A percentile compares a stretch with the other conserved stretches of the same genome.
Evolutionary conservation across 805 yeast species (phyloP).

Genomic region (Candida incommunis): DNA sequence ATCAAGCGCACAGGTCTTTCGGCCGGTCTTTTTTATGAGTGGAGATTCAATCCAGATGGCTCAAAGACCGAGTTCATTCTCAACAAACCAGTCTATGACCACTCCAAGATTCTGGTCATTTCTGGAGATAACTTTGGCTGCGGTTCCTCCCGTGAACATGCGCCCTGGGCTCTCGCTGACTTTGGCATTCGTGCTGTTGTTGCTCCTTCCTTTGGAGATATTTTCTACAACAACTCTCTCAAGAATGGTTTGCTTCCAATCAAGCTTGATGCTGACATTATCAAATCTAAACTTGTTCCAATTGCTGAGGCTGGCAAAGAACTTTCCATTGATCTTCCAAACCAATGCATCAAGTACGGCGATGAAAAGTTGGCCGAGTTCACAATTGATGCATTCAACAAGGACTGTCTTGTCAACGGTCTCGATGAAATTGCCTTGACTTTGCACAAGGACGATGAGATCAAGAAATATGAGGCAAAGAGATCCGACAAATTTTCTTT

Average conservation of each 20-base stretch:
- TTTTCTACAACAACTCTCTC: constrained; percentile 92
- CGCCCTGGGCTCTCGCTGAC: constrained; percentile 98
- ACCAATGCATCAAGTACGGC: constrained; percentile 60
- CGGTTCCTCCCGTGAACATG: constrained; percentile 98
- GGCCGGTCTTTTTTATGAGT: constrained; percentile 81
- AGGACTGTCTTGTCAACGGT: constrained; percentile 88
- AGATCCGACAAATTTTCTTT: constrained; percentile 78
- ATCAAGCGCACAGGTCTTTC: constrained; percentile 92
- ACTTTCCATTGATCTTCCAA: constrained; percentile 72
- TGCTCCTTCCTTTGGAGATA: constrained; percentile 98
- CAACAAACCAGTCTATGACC: constrained; percentile 70
- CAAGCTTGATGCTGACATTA: constrained; percentile 69
- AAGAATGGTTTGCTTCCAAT: constrained; percentile 93
- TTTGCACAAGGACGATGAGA: constrained; percentile 71
- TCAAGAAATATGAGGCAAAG: constrained; percentile 54
- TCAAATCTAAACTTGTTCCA: constrained; percentile 60
- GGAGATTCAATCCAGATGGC: constrained; percentile 38
- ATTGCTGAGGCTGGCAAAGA: constrained; percentile 59
- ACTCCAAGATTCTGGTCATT: constrained; percentile 73
- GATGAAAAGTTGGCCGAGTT: constrained; percentile 68
- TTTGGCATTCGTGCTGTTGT: constrained; percentile 92
- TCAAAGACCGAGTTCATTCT: constrained; percentile 87
- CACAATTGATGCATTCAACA: constrained; percentile 83
- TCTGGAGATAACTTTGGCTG: constrained; percentile 98
- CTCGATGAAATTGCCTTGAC: constrained; percentile 96